phyloP scores from a whole-genome alignment of 306 rosid genomes.

The Purshia tridentata region DNA sequence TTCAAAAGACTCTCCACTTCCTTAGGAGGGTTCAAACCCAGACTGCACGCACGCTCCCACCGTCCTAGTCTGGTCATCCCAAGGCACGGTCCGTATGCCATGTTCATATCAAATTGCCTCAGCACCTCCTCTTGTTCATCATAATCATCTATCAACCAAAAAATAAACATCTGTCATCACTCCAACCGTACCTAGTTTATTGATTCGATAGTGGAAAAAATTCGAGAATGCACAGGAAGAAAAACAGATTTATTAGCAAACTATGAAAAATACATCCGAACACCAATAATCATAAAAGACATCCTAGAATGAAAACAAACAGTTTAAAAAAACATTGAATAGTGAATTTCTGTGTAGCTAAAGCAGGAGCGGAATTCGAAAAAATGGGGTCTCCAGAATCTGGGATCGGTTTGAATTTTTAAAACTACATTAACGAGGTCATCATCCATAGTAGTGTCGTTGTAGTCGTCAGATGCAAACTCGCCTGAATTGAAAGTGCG shows the following conservation, averaged over 20 bases:
- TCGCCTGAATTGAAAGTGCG: background rate
- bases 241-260: background rate
- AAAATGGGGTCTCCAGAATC: background rate
- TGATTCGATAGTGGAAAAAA: background rate
- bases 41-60: constrained; percentile 75
- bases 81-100: constrained; percentile 73
- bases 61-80: constrained; percentile 68
- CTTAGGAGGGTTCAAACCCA: constrained; percentile 70
- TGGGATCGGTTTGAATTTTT: background rate
- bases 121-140: constrained; percentile 46
- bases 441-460: background rate
- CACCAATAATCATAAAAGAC: background rate
- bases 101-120: constrained; percentile 82
- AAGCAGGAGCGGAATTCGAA: background rate
- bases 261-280: background rate
- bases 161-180: background rate
- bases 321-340: background rate
- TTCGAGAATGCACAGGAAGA: background rate
- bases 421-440: too few species aligned
- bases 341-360: background rate
- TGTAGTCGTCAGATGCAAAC: background rate
- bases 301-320: too few species aligned
- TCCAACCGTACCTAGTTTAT: background rate
- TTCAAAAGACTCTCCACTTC: constrained; percentile 48
- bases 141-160: constrained; percentile 47